These are phyloP conservation scores for Phytophthora pinifolia DNA, from an alignment of 352 stramenopile genomes.

Conservation along the genomic window DNA sequence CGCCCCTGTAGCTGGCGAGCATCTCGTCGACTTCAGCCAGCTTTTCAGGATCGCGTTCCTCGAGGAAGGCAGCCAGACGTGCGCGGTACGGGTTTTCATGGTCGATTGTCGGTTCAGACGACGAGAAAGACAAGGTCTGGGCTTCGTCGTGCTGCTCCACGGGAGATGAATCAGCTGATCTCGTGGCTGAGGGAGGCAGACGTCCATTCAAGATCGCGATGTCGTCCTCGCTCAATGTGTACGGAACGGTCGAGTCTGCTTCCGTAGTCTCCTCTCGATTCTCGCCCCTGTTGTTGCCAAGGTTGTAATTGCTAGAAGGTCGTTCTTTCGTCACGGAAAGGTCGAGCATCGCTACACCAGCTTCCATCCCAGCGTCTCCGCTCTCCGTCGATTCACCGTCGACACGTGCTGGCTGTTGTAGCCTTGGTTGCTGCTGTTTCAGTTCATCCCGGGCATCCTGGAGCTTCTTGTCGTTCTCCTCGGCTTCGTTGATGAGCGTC, in stretches of 20 bases:
- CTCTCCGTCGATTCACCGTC: constrained; percentile 2
- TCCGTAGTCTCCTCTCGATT: constrained; percentile 8
- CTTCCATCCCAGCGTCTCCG: constrained; percentile 5
- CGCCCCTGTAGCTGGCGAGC: constrained; percentile 69
- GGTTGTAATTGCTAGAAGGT: neutral
- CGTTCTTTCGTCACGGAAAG: constrained; percentile 12
- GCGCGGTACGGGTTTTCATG: constrained; percentile 44
- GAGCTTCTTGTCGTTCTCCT: constrained; percentile 46
- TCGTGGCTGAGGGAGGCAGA: constrained; percentile 6
- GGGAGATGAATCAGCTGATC: neutral
- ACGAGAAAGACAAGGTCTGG: constrained; percentile 19
- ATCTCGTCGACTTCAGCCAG: constrained; percentile 73
- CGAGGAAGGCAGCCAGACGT: constrained; percentile 61
- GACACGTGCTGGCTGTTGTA: neutral
- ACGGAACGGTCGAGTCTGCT: constrained; percentile 33
- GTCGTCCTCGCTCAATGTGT: constrained; percentile 68
- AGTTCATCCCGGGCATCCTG: constrained; percentile 25
- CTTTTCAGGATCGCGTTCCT: constrained; percentile 65
- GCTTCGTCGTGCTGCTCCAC: constrained; percentile 9
- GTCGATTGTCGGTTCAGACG: neutral
- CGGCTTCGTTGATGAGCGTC: constrained; percentile 64
- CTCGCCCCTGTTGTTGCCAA: constrained; percentile 4
- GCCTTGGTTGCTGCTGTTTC: constrained; percentile 15
- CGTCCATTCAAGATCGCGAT: constrained; percentile 74
- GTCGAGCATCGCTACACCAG: constrained; percentile 18